A percentile compares a stretch with the other conserved stretches of the same genome.
Conservation (phyloP, 805 yeast species). For the Zygosaccharomyces rouxii region DNA sequence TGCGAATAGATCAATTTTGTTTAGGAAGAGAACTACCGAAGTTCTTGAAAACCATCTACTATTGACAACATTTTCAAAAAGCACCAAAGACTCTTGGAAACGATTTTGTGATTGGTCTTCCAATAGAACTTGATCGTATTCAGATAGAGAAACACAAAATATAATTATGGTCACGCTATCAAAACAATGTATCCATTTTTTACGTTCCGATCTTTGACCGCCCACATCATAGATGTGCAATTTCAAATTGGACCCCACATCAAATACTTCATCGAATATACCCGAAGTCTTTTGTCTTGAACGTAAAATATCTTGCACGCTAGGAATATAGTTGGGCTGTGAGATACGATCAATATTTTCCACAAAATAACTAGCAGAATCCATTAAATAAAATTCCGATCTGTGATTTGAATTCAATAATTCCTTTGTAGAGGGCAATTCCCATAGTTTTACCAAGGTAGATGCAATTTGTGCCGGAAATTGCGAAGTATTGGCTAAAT, state of each 20-base stretch:
- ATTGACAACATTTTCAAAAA: conserved; percentile 87
- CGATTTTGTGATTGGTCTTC: conserved; percentile 76
- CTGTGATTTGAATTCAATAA: conserved; percentile 53
- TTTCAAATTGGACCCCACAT: conserved; percentile 57
- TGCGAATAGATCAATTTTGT: conserved; percentile 86
- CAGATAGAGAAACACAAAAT: conserved; percentile 87
- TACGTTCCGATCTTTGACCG: conserved; percentile 92
- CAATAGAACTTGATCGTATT: conserved; percentile 79
- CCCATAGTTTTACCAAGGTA: conserved; percentile 51
- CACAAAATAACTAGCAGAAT: conserved; percentile 77
- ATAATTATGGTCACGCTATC: conserved; percentile 87
- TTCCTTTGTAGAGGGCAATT: conserved; percentile 51
- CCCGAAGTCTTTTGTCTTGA: conserved; percentile 93
- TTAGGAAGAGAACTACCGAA: conserved; percentile 78
- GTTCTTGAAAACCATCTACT: conserved; percentile 90
- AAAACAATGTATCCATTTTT: conserved; percentile 96
- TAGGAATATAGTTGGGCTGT: conserved; percentile 59
- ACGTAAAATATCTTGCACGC: conserved; percentile 70
- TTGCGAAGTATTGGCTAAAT: conserved; percentile 21
- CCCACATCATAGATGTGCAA: conserved; percentile 81
- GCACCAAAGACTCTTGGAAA: conserved; percentile 72
- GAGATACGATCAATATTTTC: conserved; percentile 56
- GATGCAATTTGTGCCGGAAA: conserved; percentile 48
- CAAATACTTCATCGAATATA: conserved; percentile 76
- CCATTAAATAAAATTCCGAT: conserved; percentile 75